Conservation (phyloP, 1,139 yeast species). For the Schwanniomyces etchellsii region DNA sequence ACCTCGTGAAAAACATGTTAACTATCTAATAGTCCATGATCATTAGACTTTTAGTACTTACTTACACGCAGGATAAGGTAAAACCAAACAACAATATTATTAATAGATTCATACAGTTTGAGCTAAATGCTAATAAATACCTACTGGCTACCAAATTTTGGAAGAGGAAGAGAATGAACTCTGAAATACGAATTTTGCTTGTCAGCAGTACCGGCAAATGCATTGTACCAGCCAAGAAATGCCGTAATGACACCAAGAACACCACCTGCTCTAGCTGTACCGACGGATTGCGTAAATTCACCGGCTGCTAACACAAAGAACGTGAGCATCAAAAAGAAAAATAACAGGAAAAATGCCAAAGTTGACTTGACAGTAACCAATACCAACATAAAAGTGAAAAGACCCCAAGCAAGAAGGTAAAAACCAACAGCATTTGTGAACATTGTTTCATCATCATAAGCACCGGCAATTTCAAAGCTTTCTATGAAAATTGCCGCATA, state of each 20-base stretch:
- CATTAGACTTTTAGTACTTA: too few species aligned
- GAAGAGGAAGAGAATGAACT: conserved; percentile 29
- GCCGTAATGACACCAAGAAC: conserved; percentile 59
- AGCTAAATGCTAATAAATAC: too few species aligned
- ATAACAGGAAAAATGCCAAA: conserved; percentile 50
- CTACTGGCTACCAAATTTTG: too few species aligned
- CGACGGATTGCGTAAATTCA: conserved; percentile 41
- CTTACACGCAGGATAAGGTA: too few species aligned
- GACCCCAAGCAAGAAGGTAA: conserved; percentile 60
- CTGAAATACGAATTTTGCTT: conserved; percentile 25
- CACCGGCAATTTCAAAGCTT: conserved; percentile 48
- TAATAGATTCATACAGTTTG: too few species aligned
- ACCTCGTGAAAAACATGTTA: too few species aligned
- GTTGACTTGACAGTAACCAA: conserved; percentile 61
- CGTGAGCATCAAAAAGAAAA: conserved; percentile 49
- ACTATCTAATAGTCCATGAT: too few species aligned
- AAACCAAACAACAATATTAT: too few species aligned
- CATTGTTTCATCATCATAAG: conserved; percentile 42
- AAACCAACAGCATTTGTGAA: conserved; percentile 52
- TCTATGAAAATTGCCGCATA: conserved; percentile 55
- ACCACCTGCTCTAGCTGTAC: conserved; percentile 62
- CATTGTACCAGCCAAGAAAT: conserved; percentile 56
- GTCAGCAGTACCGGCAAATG: conserved; percentile 26
- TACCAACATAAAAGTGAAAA: conserved; percentile 55
- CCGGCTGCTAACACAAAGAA: conserved; percentile 55